These are phyloP conservation scores for Aegilops tauschii DNA, from an alignment of 176 grass and related monocot species.

Conservation along the genomic window DNA sequence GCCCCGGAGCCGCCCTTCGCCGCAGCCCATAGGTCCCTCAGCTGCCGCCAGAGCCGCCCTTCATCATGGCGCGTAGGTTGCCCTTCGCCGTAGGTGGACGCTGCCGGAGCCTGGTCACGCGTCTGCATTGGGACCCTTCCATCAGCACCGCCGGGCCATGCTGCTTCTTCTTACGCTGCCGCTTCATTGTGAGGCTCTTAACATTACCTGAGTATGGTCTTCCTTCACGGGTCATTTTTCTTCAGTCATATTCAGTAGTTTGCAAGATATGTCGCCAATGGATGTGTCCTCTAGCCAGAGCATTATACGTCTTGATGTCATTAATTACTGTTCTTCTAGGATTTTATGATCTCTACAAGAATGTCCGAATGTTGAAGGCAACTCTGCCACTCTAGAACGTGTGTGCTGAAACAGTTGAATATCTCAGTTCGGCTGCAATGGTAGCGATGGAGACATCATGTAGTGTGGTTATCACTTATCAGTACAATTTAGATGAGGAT, in stretches of 20 bases:
- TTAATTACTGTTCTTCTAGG: slow-evolving; percentile 84
- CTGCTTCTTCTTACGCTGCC: too few relatives aligned
- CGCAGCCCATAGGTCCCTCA: too few relatives aligned
- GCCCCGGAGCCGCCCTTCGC: too few relatives aligned
- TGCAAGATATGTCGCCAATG: slow-evolving; percentile 92
- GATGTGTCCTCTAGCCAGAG: slow-evolving; percentile 91
- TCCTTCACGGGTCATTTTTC: slow-evolving; percentile 92
- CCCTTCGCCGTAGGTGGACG: too few relatives aligned
- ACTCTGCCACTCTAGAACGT: slow-evolving; percentile 82
- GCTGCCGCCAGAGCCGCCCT: too few relatives aligned
- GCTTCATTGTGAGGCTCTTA: slow-evolving; percentile 52
- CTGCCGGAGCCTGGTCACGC: too few relatives aligned
- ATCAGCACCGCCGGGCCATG: too few relatives aligned
- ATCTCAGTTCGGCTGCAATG: background rate
- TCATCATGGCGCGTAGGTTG: too few relatives aligned
- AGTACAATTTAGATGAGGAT: slow-evolving; percentile 52
- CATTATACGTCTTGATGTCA: slow-evolving; percentile 84
- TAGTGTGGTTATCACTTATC: slow-evolving; percentile 35
- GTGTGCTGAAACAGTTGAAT: slow-evolving; percentile 53
- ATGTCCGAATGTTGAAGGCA: slow-evolving; percentile 89
- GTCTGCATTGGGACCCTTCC: too few relatives aligned
- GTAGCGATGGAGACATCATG: slow-evolving; percentile 55
- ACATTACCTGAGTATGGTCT: slow-evolving; percentile 88
- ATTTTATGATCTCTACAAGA: slow-evolving; percentile 98
- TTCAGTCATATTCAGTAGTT: slow-evolving; percentile 92